A percentile compares a stretch with the other conserved stretches of the same genome.
These are phyloP conservation scores for Brassica nigra DNA, from an alignment of 345 rosid genomes.

Conservation along the genomic window DNA sequence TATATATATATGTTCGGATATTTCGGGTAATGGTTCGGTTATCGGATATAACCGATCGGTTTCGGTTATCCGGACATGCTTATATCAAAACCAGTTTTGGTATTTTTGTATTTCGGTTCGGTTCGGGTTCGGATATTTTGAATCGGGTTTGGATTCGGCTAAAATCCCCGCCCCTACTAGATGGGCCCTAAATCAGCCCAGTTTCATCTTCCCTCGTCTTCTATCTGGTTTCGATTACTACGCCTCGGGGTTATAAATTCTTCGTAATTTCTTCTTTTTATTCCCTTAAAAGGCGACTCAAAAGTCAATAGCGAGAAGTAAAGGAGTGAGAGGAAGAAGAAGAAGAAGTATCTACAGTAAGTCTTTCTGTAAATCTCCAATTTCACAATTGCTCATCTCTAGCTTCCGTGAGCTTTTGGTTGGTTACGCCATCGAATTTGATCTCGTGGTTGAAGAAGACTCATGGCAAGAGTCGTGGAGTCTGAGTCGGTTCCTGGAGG, in stretches of 20 bases:
- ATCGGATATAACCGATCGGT: too few relatives aligned
- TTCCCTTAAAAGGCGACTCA: neutral
- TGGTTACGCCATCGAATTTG: neutral
- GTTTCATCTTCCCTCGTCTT: neutral
- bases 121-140: too few relatives aligned
- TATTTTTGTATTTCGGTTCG: too few relatives aligned
- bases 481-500: slow-evolving; percentile 12
- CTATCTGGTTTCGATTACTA: neutral
- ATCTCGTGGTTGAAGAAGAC: neutral
- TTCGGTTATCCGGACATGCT: too few relatives aligned
- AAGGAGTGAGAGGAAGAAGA: slow-evolving; percentile 12
- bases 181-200: neutral
- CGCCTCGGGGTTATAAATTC: too few relatives aligned
- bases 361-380: neutral
- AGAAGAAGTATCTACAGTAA: neutral
- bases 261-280: neutral
- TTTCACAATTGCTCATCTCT: neutral
- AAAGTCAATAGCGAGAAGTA: neutral
- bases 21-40: too few relatives aligned
- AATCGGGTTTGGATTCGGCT: too few relatives aligned
- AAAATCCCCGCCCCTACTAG: too few relatives aligned
- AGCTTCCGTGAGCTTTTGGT: neutral
- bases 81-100: too few relatives aligned
- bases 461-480: slow-evolving; percentile 37
- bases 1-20: too few relatives aligned